A percentile compares a stretch with the other conserved stretches of the same genome.
These are phyloP conservation scores for Pterula multifida DNA, from an alignment of 1,284 basidiomycete genomes.

Conservation along the genomic window DNA sequence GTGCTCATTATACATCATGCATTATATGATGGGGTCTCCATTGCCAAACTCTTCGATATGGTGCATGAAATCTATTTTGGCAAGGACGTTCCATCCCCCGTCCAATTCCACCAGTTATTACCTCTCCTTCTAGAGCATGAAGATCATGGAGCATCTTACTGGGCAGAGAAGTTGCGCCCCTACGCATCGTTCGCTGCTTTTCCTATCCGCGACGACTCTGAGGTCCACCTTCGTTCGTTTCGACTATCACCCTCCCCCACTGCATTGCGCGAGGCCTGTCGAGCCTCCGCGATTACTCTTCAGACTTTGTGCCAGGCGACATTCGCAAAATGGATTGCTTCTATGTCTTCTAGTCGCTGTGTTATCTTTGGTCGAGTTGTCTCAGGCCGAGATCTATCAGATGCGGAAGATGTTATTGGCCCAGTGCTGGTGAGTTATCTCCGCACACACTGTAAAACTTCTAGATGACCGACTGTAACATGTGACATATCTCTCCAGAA, in stretches of 20 bases:
- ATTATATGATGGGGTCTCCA: conserved; percentile 36
- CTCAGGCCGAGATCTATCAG: conserved; percentile 30
- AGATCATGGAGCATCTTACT: conserved; percentile 26
- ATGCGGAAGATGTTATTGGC: conserved; percentile 33
- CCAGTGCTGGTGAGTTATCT: conserved; percentile 30
- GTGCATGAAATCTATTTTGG: conserved; percentile 23
- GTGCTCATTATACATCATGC: conserved; percentile 37
- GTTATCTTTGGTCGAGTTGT: conserved; percentile 37
- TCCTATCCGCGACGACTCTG: conserved; percentile 2
- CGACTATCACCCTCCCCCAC: not conserved
- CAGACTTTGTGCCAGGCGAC: conserved; percentile 21
- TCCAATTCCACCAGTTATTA: conserved; percentile 18
- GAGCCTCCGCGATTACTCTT: not conserved
- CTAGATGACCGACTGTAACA: too few relatives aligned
- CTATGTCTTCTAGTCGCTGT: conserved; percentile 20
- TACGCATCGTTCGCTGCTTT: conserved; percentile 14
- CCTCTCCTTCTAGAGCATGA: conserved; percentile 19
- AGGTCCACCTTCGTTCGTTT: not conserved
- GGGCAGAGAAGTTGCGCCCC: conserved; percentile 21
- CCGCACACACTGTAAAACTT: too few relatives aligned
- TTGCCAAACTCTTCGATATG: conserved; percentile 22
- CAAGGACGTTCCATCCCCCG: conserved; percentile 8
- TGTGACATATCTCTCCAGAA: conserved; percentile 20
- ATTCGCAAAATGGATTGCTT: conserved; percentile 28
- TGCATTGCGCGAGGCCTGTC: not conserved